These are phyloP conservation scores for Alternaria dauci DNA, from an alignment of 2,329 filamentous ascomycete species.

Conservation along the genomic window DNA sequence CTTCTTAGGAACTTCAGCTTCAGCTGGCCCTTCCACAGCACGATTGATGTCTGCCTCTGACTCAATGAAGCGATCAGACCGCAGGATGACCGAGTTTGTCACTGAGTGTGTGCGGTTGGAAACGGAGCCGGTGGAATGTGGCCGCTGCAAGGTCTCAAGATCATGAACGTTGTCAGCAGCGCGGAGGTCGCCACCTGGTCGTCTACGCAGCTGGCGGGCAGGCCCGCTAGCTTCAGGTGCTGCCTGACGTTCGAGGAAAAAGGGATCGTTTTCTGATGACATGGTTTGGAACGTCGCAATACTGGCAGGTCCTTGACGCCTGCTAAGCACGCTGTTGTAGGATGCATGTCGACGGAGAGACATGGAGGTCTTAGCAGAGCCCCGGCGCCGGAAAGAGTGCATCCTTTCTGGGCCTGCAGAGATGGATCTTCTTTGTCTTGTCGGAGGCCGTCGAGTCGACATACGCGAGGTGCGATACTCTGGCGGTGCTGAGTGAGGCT, in stretches of 20 bases:
- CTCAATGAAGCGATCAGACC: slow-evolving; percentile 40
- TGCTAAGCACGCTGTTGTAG: slow-evolving; percentile 64
- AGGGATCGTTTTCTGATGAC: slow-evolving; percentile 54
- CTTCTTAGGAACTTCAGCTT: slow-evolving; percentile 33
- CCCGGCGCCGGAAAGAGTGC: slow-evolving; percentile 48
- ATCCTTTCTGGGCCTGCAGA: slow-evolving; percentile 44
- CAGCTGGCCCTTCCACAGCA: slow-evolving; percentile 18
- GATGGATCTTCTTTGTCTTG: slow-evolving; percentile 36
- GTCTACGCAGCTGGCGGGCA: slow-evolving; percentile 54
- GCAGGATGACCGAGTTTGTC: slow-evolving; percentile 50
- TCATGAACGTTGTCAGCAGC: slow-evolving; percentile 58
- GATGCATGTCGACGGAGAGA: slow-evolving; percentile 66
- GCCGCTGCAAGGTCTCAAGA: slow-evolving; percentile 52
- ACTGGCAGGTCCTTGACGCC: slow-evolving; percentile 64
- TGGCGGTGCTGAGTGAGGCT: slow-evolving; percentile 17
- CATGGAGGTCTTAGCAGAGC: slow-evolving; percentile 41
- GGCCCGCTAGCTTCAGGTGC: slow-evolving; percentile 32
- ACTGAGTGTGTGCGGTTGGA: slow-evolving; percentile 55
- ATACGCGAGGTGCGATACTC: slow-evolving; percentile 31
- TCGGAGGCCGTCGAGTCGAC: slow-evolving; percentile 28
- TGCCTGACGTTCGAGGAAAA: slow-evolving; percentile 47
- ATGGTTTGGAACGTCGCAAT: slow-evolving; percentile 63
- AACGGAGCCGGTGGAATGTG: slow-evolving; percentile 59
- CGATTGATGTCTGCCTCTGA: slow-evolving; percentile 21
- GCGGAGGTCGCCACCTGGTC: slow-evolving; percentile 59